A percentile compares a stretch with the other conserved stretches of the same genome.
Evolutionary conservation across 345 rosid species (phyloP).

Genomic region (Mallotus nudiflorus): DNA sequence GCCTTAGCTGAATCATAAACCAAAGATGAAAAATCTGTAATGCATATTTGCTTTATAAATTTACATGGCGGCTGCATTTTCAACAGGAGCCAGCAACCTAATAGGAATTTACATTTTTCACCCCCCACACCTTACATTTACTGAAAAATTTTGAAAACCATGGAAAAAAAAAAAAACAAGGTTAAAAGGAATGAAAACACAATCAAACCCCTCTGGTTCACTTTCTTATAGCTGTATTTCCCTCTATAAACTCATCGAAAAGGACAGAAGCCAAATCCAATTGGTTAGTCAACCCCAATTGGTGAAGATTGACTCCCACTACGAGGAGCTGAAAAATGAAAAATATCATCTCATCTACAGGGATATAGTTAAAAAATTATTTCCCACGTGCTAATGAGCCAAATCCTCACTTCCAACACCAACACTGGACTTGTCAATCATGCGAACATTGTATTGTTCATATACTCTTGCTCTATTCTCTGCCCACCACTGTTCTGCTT

Average conservation of each 20-base stretch:
- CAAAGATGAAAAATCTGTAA: slow-evolving; percentile 11
- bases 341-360: slow-evolving; percentile 35
- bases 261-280: slow-evolving; percentile 27
- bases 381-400: slow-evolving; percentile 41
- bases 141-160: slow-evolving; percentile 22
- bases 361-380: slow-evolving; percentile 3
- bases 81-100: slow-evolving; percentile 42
- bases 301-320: slow-evolving; percentile 31
- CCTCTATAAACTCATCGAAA: slow-evolving; percentile 20
- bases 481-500: slow-evolving; percentile 99
- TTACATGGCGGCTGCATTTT: slow-evolving; percentile 31
- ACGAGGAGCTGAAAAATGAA: slow-evolving; percentile 26
- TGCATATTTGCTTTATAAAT: slow-evolving; percentile 27
- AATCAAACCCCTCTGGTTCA: slow-evolving; percentile 30
- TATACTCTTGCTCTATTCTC: slow-evolving; percentile 87
- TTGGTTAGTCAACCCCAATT: slow-evolving; percentile 23
- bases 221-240: slow-evolving; percentile 24
- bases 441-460: slow-evolving; percentile 83
- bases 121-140: slow-evolving; percentile 34
- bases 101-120: slow-evolving; percentile 62
- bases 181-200: slow-evolving; percentile 14
- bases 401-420: slow-evolving; percentile 80
- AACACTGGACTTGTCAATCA: slow-evolving; percentile 71
- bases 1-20: slow-evolving; percentile 15
- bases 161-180: slow-evolving; percentile 11